These are phyloP conservation scores for Saccharomycopsis fermentans DNA, from an alignment of 805 yeast genomes.

Conservation along the genomic window DNA sequence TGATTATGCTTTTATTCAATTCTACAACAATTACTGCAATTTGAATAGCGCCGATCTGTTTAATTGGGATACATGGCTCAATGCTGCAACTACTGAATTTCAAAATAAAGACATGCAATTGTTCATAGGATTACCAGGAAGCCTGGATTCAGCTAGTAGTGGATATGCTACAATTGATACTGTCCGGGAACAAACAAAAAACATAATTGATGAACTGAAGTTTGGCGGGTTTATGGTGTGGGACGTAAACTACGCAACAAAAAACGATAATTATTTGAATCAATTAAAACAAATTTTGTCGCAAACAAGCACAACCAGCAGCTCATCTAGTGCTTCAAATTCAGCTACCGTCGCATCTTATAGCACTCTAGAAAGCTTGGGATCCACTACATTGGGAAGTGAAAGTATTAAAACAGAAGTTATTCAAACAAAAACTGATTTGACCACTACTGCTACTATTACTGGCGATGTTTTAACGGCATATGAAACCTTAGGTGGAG, in stretches of 20 bases:
- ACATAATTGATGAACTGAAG: background rate
- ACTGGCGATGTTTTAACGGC: background rate
- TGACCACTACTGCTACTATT: background rate
- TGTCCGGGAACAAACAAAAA: constrained; percentile 21
- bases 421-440: background rate
- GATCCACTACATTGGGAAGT: background rate
- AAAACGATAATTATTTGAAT: constrained; percentile 18
- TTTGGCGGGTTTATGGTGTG: constrained; percentile 18
- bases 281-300: constrained; percentile 1
- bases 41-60: constrained; percentile 34
- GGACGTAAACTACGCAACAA: constrained; percentile 25
- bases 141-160: constrained; percentile 13
- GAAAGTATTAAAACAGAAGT: background rate
- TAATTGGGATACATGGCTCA: constrained; percentile 66
- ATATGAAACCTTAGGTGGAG: too few species aligned
- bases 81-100: constrained; percentile 44
- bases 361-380: background rate
- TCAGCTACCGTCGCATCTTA: background rate
- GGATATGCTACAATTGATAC: constrained; percentile 22
- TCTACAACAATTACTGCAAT: constrained; percentile 77
- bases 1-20: constrained; percentile 79
- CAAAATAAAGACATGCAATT: constrained; percentile 63
- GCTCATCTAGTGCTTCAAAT: background rate
- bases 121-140: constrained; percentile 39
- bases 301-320: background rate